These are phyloP conservation scores for Saccharomyces hybrid DNA, from an alignment of 1,139 yeast genomes.

Conservation along the genomic window DNA sequence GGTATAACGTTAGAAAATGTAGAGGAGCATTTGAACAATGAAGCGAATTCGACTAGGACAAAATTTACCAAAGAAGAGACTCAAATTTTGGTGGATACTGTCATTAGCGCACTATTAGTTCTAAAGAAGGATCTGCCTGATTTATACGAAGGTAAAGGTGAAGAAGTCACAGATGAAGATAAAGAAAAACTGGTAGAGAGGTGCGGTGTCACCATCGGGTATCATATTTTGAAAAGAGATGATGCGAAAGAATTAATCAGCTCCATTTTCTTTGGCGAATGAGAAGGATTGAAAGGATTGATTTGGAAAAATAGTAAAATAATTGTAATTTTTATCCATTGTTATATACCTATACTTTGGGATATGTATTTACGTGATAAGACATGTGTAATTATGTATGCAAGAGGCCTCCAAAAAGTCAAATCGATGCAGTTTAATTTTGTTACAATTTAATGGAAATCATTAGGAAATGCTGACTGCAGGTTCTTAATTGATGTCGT, in stretches of 20 bases:
- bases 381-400: background rate
- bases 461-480: too few relatives aligned
- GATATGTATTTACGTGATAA: background rate
- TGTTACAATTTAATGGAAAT: background rate
- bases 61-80: conserved; percentile 37
- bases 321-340: background rate
- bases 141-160: conserved; percentile 34
- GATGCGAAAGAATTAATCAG: conserved; percentile 52
- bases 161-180: conserved; percentile 38
- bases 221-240: conserved; percentile 41
- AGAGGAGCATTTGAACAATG: conserved; percentile 9
- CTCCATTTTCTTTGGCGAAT: conserved; percentile 76
- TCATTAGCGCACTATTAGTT: conserved; percentile 45
- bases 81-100: conserved; percentile 40
- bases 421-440: background rate
- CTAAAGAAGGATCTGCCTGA: conserved; percentile 31
- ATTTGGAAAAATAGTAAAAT: background rate
- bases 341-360: background rate
- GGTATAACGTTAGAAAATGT: conserved; percentile 19
- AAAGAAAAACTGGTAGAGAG: conserved; percentile 45
- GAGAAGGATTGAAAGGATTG: conserved; percentile 6
- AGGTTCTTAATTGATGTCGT: background rate
- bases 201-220: conserved; percentile 55
- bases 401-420: background rate
- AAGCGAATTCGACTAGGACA: conserved; percentile 10